Evolutionary conservation across 163 green algal genomes (phyloP).

Genomic region (Volvox carteri): DNA sequence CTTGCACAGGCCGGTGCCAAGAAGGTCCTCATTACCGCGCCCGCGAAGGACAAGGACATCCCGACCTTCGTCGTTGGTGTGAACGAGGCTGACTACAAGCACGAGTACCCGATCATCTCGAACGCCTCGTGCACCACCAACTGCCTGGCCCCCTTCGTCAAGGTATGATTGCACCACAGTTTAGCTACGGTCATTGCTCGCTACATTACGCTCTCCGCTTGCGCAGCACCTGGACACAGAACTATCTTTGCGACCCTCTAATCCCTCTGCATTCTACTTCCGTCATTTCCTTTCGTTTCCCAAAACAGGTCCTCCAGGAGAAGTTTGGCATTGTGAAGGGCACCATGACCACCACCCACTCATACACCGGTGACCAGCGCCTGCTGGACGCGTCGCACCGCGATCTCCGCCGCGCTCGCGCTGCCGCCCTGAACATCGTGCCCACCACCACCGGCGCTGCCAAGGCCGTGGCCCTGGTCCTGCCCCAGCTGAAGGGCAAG

Average conservation of each 20-base stretch:
- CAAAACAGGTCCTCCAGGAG: conserved; percentile 90
- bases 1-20: conserved; percentile 92
- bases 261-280: background rate
- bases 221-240: too few relatives aligned
- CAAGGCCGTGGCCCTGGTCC: conserved; percentile 98
- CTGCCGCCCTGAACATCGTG: conserved; percentile 98
- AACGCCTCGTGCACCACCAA: conserved; percentile 99
- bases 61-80: conserved; percentile 98
- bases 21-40: conserved; percentile 99
- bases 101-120: conserved; percentile 93
- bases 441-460: conserved; percentile 98
- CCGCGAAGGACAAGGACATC: conserved; percentile 97
- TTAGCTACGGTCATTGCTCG: too few relatives aligned
- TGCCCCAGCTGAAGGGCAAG: conserved; percentile 98
- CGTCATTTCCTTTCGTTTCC: background rate
- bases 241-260: too few relatives aligned
- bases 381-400: conserved; percentile 98
- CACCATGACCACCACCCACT: conserved; percentile 99
- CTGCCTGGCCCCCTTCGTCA: conserved; percentile 99
- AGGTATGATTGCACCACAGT: conserved; percentile 75
- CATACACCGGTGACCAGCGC: conserved; percentile 98
- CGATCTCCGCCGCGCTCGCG: conserved; percentile 96
- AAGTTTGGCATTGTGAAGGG: conserved; percentile 99
- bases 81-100: conserved; percentile 94
- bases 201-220: too few relatives aligned